Base-by-base conservation (phyloP, 257 asterid species). In the Rubia yunnanensis region DNA sequence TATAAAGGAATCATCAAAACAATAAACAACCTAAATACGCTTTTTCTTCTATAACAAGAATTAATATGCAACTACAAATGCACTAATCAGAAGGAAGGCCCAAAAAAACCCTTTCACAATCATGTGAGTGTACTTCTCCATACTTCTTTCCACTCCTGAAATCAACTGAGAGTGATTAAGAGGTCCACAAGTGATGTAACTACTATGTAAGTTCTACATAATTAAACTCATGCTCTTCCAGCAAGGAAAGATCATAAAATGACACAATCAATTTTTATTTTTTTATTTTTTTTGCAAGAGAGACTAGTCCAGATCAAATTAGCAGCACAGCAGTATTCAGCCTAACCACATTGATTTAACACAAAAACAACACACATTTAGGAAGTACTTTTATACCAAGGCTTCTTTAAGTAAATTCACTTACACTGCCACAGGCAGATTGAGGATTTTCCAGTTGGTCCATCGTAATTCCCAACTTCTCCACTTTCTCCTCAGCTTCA, bases 401-500 rank as follows among this genome's bases (percentile, higher is more conserved):
- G 15, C 70, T 36, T 24, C 22, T 22, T 59, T 8, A 11, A 58
- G 67, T 44, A 24, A 32, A 20, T 18, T 4, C 68, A 59, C 92
- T 55, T 79, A 94, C 99, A 83, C 55, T 94, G 85, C 99, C 97
- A 76, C 99, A 94, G 46, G 96, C 89, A 74, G 99, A 94, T 76
- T 90, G 85, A 28, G 97, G 99, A 85, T 90, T 94, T 56, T 78
- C 57, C 53, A 94, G 70, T 75, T 88, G 94, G 55, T 94, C 97
- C 82, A 76, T 68, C 20, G 88, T 85, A 64, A 79, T 83, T 65
- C 88, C 99, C 73, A 90, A 89, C 80, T 86, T 86, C 44, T 67
- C 71, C 72, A 90, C 95, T 74, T 88, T 89, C 70, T 85, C 84
- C 73, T 94, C 97, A 17, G 71, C 91, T 80, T 90, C 97, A 70